A percentile compares a stretch with the other conserved stretches of the same genome.
phyloP scores from a whole-genome alignment of 305 asterid species.

The Rubia peregrina region DNA sequence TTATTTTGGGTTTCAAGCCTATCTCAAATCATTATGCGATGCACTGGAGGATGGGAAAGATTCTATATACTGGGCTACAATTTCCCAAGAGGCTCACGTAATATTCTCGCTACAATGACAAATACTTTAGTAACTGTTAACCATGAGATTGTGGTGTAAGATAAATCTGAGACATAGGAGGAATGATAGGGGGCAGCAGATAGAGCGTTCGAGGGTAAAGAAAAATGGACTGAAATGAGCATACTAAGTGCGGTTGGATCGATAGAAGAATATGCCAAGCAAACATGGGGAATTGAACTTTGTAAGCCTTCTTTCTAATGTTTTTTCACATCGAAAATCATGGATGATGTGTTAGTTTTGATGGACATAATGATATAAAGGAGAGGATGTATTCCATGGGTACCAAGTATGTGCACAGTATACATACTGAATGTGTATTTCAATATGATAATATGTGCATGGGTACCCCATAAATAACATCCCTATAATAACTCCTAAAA shows the following conservation, averaged over 20 bases:
- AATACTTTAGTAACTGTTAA: not conserved
- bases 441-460: no score
- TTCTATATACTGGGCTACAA: slow-evolving; percentile 31
- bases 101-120: not conserved
- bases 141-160: not conserved
- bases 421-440: no score
- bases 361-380: no score
- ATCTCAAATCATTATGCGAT: slow-evolving; percentile 30
- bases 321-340: not conserved
- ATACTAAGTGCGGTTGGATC: slow-evolving; percentile 30
- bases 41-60: slow-evolving; percentile 31
- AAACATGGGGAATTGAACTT: slow-evolving; percentile 36
- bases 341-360: not conserved
- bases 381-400: not conserved
- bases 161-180: slow-evolving; percentile 10
- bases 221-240: slow-evolving; percentile 33
- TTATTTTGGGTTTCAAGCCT: slow-evolving; percentile 33
- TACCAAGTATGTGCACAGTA: no score
- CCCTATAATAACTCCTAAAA: no score
- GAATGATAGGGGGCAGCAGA: slow-evolving; percentile 30
- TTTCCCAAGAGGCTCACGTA: slow-evolving; percentile 37
- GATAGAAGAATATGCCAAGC: slow-evolving; percentile 33
- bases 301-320: slow-evolving; percentile 30
- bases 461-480: no score
- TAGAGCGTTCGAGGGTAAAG: slow-evolving; percentile 28